Evolutionary conservation across 495 filamentous ascomycete genomes (phyloP), one percentile per base, ranked within the genome.

Genomic region (Penicillium parvum): DNA sequence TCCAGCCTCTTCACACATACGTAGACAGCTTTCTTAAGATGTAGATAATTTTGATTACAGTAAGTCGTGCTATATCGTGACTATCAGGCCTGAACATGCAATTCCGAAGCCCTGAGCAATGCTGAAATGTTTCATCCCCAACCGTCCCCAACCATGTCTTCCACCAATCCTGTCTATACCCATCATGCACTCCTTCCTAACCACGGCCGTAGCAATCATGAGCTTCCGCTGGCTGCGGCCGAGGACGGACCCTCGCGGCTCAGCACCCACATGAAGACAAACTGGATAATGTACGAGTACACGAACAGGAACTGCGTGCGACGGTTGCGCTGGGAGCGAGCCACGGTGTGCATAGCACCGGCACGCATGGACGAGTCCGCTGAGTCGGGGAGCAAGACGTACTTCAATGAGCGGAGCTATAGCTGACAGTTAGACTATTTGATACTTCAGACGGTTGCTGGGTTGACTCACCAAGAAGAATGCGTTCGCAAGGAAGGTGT

Each of bases 221-320:
- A 64, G 19, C 55, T 52, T 19, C 49, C 50, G 18, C 38, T 50
- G 10, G 57, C 55, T 37, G 51, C 42, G 43, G 51, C 25, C 32
- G 43, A 37, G 16, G 55, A 52, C 0, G 65, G 69, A 7, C 68
- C 76, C 56, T 77, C 74, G 5, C 77, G 72, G 45, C 72, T 94
- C 44, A 98, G 72, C 48, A 90, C 78, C 84, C 92, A 91, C 87
- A 96, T 96, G 61, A 96, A 95, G 41, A 90, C 57, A 34, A 97
- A 81, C 65, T 98, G 92, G 38, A 96, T 83, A 11, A 90, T 71
- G 64, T 97, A 98, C 27, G 88, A 86, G 69, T 98, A 98, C 45
- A 91, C 68, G 66, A 97, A 96, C 45, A 98, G 69, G 54, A 98
- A 98, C 71, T 96, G 89, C 3, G 90, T 96, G 42, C 92, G 75